Percentiles rank a stretch among this genome's conserved stretches.
Evolutionary conservation across 1,139 yeast genomes (phyloP).

Genomic region (Blastobotrys elegans): DNA sequence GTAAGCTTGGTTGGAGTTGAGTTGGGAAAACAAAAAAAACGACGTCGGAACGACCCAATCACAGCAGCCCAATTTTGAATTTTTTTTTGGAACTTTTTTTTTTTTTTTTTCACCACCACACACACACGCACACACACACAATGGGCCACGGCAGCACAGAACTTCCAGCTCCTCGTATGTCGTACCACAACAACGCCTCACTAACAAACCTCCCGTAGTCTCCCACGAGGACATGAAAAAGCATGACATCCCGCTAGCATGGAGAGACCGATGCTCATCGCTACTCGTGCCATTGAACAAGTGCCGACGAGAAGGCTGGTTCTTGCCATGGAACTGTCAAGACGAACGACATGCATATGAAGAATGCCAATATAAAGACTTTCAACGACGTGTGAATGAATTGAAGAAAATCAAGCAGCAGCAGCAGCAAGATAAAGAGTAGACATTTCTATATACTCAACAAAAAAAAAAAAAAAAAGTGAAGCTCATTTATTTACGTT

Average conservation of each 20-base stretch:
- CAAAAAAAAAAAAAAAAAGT: not conserved
- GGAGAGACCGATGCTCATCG: conserved; percentile 84
- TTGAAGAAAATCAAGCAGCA: conserved; percentile 51
- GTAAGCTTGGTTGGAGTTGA: too few relatives aligned
- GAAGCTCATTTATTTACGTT: too few relatives aligned
- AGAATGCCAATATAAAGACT: conserved; percentile 80
- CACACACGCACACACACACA: not conserved
- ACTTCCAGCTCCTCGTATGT: conserved; percentile 12
- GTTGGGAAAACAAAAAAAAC: too few relatives aligned
- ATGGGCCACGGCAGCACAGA: conserved; percentile 8
- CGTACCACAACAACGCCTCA: not conserved
- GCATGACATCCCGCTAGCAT: conserved; percentile 71
- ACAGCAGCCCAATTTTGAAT: not conserved
- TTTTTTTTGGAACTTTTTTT: not conserved
- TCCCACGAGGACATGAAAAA: conserved; percentile 82
- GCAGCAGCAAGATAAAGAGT: conserved; percentile 4
- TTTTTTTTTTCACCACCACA: not conserved
- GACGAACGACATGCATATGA: conserved; percentile 83
- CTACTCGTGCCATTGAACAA: conserved; percentile 62
- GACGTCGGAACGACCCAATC: not conserved
- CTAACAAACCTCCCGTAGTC: conserved; percentile 37
- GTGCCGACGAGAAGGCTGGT: conserved; percentile 52
- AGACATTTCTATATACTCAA: not conserved
- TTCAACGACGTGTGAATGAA: conserved; percentile 74
- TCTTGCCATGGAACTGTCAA: conserved; percentile 65